These are phyloP conservation scores for Hypoxylon sp. DNA, from an alignment of 2,329 filamentous ascomycete genomes.

Conservation along the genomic window DNA sequence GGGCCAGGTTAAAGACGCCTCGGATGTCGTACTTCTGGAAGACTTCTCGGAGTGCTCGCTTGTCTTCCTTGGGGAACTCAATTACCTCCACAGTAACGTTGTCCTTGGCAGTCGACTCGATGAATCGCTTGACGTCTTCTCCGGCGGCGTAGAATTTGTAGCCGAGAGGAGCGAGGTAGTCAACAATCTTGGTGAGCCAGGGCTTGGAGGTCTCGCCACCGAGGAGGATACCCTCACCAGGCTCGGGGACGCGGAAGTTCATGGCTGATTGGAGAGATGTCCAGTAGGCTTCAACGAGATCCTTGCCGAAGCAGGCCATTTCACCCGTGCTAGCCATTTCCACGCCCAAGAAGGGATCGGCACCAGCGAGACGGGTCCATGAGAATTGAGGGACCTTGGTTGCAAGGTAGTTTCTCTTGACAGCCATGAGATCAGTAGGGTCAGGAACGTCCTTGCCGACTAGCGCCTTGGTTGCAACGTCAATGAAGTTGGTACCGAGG, in stretches of 20 bases:
- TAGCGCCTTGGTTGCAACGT: slow-evolving; percentile 92
- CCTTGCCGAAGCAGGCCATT: slow-evolving; percentile 98
- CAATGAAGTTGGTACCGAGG: slow-evolving; percentile 95
- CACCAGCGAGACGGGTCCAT: slow-evolving; percentile 97
- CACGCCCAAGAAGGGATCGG: slow-evolving; percentile 96
- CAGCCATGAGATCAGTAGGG: slow-evolving; percentile 87
- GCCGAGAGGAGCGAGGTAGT: slow-evolving; percentile 88
- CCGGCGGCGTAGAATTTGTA: slow-evolving; percentile 96
- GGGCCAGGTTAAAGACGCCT: slow-evolving; percentile 94
- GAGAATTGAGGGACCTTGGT: slow-evolving; percentile 99
- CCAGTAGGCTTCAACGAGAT: slow-evolving; percentile 98
- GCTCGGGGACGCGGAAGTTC: slow-evolving; percentile 98
- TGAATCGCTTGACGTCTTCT: slow-evolving; percentile 82
- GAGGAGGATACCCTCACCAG: slow-evolving; percentile 94
- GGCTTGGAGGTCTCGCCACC: slow-evolving; percentile 84
- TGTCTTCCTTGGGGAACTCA: slow-evolving; percentile 96
- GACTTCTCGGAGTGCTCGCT: slow-evolving; percentile 92
- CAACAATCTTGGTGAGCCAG: slow-evolving; percentile 82
- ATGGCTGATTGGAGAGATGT: slow-evolving; percentile 94
- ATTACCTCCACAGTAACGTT: slow-evolving; percentile 86
- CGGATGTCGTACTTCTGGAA: slow-evolving; percentile 98
- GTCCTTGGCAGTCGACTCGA: slow-evolving; percentile 79
- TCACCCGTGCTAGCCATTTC: slow-evolving; percentile 98
- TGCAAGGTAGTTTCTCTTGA: slow-evolving; percentile 91
- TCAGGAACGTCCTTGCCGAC: slow-evolving; percentile 87